These are phyloP conservation scores for Gracilaria domingensis DNA, from an alignment of 23 red algal genomes.

Conservation along the genomic window DNA sequence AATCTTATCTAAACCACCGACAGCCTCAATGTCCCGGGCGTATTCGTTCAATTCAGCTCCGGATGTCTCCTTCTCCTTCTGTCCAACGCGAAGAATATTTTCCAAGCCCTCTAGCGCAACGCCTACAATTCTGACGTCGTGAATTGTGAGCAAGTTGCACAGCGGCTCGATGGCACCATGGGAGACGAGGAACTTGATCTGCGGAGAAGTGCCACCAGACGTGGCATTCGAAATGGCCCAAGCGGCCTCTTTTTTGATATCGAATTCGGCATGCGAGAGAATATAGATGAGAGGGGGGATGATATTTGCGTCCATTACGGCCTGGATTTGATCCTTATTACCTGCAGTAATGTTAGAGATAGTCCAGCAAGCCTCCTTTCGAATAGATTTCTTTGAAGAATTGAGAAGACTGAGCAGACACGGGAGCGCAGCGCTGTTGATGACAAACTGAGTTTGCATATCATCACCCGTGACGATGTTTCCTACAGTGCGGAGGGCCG, in stretches of 20 bases:
- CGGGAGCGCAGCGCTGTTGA: constrained; percentile 79
- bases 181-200: constrained; percentile 84
- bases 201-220: constrained; percentile 77
- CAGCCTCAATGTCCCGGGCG: constrained; percentile 81
- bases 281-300: constrained; percentile 91
- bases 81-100: constrained; percentile 89
- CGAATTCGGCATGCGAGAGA: constrained; percentile 91
- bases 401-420: constrained; percentile 85
- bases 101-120: constrained; percentile 96
- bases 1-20: constrained; percentile 95
- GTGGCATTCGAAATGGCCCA: constrained; percentile 99
- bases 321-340: constrained; percentile 88
- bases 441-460: constrained; percentile 93
- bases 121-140: constrained; percentile 80
- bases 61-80: constrained; percentile 67
- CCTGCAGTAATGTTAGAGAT: constrained; percentile 98
- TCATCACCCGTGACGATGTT: constrained; percentile 98
- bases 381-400: constrained; percentile 89
- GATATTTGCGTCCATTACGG: constrained; percentile 87
- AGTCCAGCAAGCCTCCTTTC: constrained; percentile 99
- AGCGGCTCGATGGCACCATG: constrained; percentile 91
- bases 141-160: constrained; percentile 91
- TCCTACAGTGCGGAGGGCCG: constrained; percentile 87
- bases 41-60: constrained; percentile 80
- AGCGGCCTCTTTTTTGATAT: constrained; percentile 93